Evolutionary conservation across 257 asterid species (phyloP).

Genomic region (Przewalskia tangutica): DNA sequence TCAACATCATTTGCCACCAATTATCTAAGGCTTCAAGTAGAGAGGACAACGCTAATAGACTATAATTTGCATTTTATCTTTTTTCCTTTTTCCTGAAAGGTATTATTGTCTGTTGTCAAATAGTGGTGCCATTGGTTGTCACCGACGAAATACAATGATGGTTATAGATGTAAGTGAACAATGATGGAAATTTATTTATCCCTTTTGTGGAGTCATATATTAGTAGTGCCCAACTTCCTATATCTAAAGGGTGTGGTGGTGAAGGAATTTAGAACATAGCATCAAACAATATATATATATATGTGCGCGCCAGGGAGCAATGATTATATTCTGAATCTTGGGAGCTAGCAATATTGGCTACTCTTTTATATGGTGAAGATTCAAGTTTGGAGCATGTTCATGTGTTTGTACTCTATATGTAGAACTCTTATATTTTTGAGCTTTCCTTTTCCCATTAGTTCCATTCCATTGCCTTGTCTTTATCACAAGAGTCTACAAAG

Average conservation of each 20-base stretch:
- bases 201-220: not conserved
- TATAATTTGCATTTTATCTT: not conserved
- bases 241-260: not conserved
- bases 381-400: conserved; percentile 14
- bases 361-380: conserved; percentile 3
- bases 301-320: not conserved
- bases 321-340: not conserved
- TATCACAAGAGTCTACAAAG: not conserved
- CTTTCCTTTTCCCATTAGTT: conserved; percentile 32
- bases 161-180: too few species aligned
- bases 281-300: not conserved
- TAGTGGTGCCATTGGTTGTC: not conserved
- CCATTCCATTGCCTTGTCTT: conserved; percentile 17
- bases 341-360: not conserved
- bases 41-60: not conserved
- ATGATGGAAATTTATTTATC: not conserved
- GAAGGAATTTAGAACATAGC: not conserved
- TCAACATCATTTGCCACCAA: not conserved
- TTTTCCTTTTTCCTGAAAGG: not conserved
- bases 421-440: conserved; percentile 8
- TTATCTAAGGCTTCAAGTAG: not conserved
- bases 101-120: not conserved
- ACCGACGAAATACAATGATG: not conserved
- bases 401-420: conserved; percentile 15
- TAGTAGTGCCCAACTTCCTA: not conserved